Base-by-base conservation (phyloP, 2,329 filamentous ascomycete species). In the Cadophora malorum region DNA sequence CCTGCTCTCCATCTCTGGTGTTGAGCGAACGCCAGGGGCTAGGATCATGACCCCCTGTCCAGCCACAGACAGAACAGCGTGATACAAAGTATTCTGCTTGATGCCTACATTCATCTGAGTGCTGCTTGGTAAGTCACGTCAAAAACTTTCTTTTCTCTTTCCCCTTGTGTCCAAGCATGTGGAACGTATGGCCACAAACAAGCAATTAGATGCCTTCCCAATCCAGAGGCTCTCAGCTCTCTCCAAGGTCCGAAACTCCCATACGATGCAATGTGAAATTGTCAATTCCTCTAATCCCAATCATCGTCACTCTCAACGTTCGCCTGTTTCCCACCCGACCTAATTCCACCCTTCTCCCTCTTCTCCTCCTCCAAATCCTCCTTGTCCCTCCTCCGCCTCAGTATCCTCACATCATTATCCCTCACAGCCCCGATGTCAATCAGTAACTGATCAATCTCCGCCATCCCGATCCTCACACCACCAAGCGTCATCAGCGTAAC, bases 401-500 rank as follows among this genome's bases (percentile, higher is more conserved):
- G 69, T 21, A 97, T 83, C 65, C 96, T 89, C 80, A 92, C 86
- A 78, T 99, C 96, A 67, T 89, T 90, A 61, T 90, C 85, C 64
- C 89, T 87, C 19, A 98, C 83, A 1, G 94, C 95, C 3, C 94
- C 94, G 47, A 96, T 84, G 59, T 94, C 91, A 1, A 97, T 86
- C 47, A 99, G 82, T 50, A 98, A 78, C 73, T 90, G 87, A 78
- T 98, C 94, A 68, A 98, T 81, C 77, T 96, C 90, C 80, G 86
- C 81, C 82, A 93, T 85, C 72, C 83, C 89, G 66, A 90, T 93
- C 71, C 86, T 85, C 3, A 87, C 85, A 4, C 96, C 96, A 10
- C 89, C 88, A 56, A 98, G 80, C 64, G 93, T 92, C 75, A 88
- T 86, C 71, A 99, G 81, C 4, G 95, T 98, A n/a, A 99, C 91